phyloP scores from a whole-genome alignment of 1,284 basidiomycete genomes.

The Leccinum fuscescens region DNA sequence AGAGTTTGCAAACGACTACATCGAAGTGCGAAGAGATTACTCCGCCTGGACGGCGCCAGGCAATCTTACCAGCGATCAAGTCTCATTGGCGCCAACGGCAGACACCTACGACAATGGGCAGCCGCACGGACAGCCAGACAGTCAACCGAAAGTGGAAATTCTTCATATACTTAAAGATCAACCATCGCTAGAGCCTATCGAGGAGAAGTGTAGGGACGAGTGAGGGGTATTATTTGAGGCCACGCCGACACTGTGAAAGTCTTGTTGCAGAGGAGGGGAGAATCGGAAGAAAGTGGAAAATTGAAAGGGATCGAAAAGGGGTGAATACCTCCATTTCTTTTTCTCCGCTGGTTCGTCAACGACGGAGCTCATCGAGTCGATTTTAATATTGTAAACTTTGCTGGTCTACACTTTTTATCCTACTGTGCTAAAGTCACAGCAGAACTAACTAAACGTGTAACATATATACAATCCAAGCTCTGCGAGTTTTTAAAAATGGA shows the following conservation, averaged over 20 bases:
- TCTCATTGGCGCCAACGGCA: slow-evolving; percentile 9
- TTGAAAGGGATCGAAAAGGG: neutral
- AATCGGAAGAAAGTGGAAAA: neutral
- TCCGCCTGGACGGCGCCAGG: slow-evolving; percentile 47
- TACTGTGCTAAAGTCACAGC: neutral
- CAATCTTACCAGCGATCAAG: slow-evolving; percentile 5
- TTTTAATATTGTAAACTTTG: neutral
- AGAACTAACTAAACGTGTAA: neutral
- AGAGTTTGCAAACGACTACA: slow-evolving; percentile 76
- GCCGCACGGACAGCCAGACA: slow-evolving; percentile 45
- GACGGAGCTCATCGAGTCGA: neutral
- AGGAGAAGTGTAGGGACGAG: slow-evolving; percentile 20
- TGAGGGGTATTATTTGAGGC: neutral
- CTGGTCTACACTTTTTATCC: neutral
- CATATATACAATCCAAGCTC: slow-evolving; percentile 3
- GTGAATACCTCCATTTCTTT: neutral
- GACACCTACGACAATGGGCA: slow-evolving; percentile 40
- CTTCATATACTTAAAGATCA: slow-evolving; percentile 10
- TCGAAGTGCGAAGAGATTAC: slow-evolving; percentile 72
- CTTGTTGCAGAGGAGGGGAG: neutral
- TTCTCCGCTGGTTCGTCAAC: neutral
- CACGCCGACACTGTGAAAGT: neutral
- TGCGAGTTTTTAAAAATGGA: neutral
- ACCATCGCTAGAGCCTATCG: slow-evolving; percentile 12
- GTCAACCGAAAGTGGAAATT: slow-evolving; percentile 3